These are phyloP conservation scores for Malus hybrid DNA, from an alignment of 331 rosid genomes.

Conservation along the genomic window DNA sequence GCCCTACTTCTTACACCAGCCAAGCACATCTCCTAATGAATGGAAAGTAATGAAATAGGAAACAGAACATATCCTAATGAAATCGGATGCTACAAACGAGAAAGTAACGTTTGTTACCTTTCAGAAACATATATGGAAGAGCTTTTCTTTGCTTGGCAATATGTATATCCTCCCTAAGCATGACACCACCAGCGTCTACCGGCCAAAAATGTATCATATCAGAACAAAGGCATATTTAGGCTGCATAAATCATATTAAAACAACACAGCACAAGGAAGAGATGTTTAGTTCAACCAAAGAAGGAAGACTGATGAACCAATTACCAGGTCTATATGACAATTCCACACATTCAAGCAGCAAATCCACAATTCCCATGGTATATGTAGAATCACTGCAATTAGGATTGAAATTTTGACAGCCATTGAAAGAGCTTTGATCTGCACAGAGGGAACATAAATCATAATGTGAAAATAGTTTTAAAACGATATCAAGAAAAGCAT, in stretches of 20 bases:
- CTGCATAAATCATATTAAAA: not conserved
- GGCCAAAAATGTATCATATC: constrained; percentile 23
- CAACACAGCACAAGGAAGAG: constrained; percentile 5
- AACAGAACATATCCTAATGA: too few relatives aligned
- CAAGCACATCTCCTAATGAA: too few relatives aligned
- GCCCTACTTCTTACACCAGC: too few relatives aligned
- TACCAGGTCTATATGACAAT: constrained; percentile 80
- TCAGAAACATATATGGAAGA: too few relatives aligned
- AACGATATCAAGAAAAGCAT: not conserved
- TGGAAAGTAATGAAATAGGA: too few relatives aligned
- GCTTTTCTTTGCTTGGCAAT: constrained; percentile 30
- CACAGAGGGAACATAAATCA: constrained; percentile 19
- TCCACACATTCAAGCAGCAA: constrained; percentile 95
- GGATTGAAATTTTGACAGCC: constrained; percentile 91
- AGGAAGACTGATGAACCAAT: constrained; percentile 16
- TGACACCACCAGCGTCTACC: constrained; percentile 79
- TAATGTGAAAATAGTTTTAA: not conserved
- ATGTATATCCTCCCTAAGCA: constrained; percentile 92
- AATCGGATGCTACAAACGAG: too few relatives aligned
- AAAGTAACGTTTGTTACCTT: too few relatives aligned
- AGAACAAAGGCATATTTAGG: constrained; percentile 17
- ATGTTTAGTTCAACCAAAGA: constrained; percentile 6
- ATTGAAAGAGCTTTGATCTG: constrained; percentile 84
- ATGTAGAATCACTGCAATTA: constrained; percentile 87
- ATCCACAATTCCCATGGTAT: constrained; percentile 85